Percentiles rank a stretch among this genome's conserved stretches.
Conservation (phyloP, 164 flowering plant species). For the Annona cherimola region DNA sequence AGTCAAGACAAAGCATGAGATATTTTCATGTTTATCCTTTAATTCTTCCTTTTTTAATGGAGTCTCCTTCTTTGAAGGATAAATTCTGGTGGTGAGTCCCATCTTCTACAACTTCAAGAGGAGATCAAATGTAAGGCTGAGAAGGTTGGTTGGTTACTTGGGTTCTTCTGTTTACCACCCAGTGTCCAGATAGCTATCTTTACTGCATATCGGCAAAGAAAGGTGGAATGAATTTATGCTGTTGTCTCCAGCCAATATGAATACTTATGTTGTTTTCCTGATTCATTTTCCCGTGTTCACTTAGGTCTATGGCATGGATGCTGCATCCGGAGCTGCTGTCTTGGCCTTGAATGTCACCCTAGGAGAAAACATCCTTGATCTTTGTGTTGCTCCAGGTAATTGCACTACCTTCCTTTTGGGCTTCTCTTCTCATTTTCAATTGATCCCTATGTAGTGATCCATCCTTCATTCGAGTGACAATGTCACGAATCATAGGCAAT, state of each 20-base stretch:
- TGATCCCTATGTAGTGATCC: not conserved
- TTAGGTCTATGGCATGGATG: constrained; percentile 94
- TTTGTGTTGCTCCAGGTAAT: constrained; percentile 95
- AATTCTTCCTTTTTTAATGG: not conserved
- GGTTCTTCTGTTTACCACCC: constrained; percentile 63
- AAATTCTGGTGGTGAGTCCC: constrained; percentile 51
- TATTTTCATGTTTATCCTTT: too few species aligned
- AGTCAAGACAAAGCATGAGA: too few species aligned
- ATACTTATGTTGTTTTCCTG: not conserved
- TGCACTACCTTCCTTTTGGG: not conserved
- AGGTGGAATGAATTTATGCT: constrained; percentile 32
- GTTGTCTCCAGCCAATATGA: not conserved
- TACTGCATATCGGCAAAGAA: constrained; percentile 58
- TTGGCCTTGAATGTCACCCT: constrained; percentile 49
- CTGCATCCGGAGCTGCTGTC: constrained; percentile 96
- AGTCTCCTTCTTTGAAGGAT: constrained; percentile 33
- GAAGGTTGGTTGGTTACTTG: constrained; percentile 61
- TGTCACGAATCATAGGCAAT: not conserved
- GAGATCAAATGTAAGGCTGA: constrained; percentile 55
- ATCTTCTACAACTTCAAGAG: constrained; percentile 50
- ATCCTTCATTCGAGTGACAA: not conserved
- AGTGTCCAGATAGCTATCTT: constrained; percentile 63
- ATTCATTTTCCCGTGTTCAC: constrained; percentile 1
- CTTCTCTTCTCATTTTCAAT: not conserved
- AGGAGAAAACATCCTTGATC: constrained; percentile 93